Evolutionary conservation across 208 protist genomes (phyloP), one percentile per base, ranked within the genome.

Genomic region (Trypanosoma brucei): DNA sequence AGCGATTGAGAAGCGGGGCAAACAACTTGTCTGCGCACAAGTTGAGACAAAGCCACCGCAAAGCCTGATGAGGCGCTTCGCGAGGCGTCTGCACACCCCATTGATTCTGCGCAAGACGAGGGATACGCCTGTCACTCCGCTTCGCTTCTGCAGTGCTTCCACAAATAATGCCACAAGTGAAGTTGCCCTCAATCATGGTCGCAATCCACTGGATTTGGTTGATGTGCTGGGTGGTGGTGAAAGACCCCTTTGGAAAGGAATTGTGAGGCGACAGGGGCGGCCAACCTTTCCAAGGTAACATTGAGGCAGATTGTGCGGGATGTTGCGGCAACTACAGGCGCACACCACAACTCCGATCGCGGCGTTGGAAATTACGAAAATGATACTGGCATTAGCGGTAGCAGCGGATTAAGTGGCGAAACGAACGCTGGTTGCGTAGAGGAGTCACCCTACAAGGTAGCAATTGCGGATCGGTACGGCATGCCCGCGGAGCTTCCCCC

Each of bases 401-500:
- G 33, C 46, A 36, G 36, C 40, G 22, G 14, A 33, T 33, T 3
- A 9, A 34, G 38, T 59, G 37, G 22, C 3, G 42, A 60, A 13
- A 14, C 11, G 31, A 59, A 13, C 52, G 14, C 3, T 52, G 42
- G 33, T 62, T 9, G 31, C 6, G 46, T 0, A 39, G 7, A 30
- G 8, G 11, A 49, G 30, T 53, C 53, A 44, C 11, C 77, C 36
- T 87, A 89, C 68, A 81, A 65, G 9, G 78, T 88, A 42, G 53
- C 80, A 30, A 66, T 94, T 13, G 75, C 78, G 8, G 87, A 94
- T 65, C 59, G 71, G 9, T 69, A 82, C 33, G 87, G 87, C n/a
- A 94, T 94, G 87, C 87, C 87, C 3, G 76, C 78, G 1, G 75
- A 82, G 22, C 38, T 86, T 49, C 80, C 75, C 5, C 55, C 46